Percentiles rank a stretch among this genome's conserved stretches.
Evolutionary conservation across 2,329 filamentous ascomycete species (phyloP).

Genomic region (Coleophoma crateriformis): DNA sequence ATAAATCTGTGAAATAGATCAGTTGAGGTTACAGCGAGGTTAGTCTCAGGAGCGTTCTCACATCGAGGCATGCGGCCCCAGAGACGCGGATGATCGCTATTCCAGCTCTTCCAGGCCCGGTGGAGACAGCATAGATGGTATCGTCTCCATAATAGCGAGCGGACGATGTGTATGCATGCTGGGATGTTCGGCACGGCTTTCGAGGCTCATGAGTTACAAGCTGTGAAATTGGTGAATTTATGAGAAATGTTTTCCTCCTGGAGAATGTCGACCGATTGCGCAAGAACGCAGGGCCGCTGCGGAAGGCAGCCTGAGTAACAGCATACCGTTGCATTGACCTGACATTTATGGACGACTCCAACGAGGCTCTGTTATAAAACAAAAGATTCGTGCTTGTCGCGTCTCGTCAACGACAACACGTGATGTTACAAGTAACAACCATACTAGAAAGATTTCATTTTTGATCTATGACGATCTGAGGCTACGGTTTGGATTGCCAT

Average conservation of each 20-base stretch:
- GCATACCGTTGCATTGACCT: no score
- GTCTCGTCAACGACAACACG: no score
- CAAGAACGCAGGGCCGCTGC: neutral
- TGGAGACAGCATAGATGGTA: conserved; percentile 91
- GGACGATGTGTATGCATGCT: neutral
- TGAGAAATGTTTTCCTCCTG: neutral
- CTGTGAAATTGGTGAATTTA: neutral
- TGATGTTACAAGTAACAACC: no score
- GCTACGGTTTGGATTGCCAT: no score
- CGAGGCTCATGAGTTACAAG: neutral
- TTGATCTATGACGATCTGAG: no score
- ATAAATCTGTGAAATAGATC: conserved; percentile 48
- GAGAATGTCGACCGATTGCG: neutral
- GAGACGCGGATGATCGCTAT: conserved; percentile 90
- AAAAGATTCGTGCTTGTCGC: no score
- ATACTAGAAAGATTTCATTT: no score
- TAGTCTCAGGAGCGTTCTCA: conserved; percentile 29
- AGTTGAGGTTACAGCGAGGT: conserved; percentile 3
- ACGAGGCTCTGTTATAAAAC: no score
- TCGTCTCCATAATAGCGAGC: conserved; percentile 7
- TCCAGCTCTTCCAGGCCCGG: conserved; percentile 76
- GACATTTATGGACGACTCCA: no score
- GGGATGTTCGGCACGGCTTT: neutral
- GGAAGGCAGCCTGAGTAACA: no score
- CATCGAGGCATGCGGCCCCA: conserved; percentile 66